Evolutionary conservation across 2,329 filamentous ascomycete genomes (phyloP), one percentile per base, ranked within the genome.

Genomic region (Cercospora sojina): DNA sequence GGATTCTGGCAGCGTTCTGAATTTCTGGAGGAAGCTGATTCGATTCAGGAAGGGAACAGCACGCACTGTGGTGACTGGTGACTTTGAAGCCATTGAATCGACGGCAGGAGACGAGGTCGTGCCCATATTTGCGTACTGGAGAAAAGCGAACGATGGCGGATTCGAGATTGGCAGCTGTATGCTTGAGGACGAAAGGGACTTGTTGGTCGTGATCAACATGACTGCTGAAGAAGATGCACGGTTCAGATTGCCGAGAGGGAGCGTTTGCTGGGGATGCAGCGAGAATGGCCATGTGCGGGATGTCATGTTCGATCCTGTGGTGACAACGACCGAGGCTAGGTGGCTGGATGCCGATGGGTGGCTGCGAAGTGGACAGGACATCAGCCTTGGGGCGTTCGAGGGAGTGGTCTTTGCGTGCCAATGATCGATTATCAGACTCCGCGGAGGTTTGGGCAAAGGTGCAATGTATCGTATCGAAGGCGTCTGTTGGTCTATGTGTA

Each of bases 161-260:
- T 38, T n/a, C 5, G 5, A 38, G 35, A 38, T 7, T n/a, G 35
- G 35, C 35, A 10, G 12, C 31, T 2, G 10, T 32, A n/a, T 38
- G 5, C 5, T 38, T 16, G 13, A 38, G 35, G 35, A 38, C 35
- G 35, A 38, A 3, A 38, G 51, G 41, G 65, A 68, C 55, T 59
- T 73, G 1, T 59, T 73, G 55, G 61, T 73, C 10, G 59, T 73
- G 16, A 51, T 72, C 27, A 72, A 72, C 25, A 53, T 72, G 64
- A 67, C 67, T 7, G 64, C 56, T 7, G 23, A 38, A 3, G 59
- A 66, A 5, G 55, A 55, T 38, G 70, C 71, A 1, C 29, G 25
- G 2, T 69, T 70, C 20, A n/a, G 25, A 13, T 20, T 72, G 56
- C 70, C 70, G 27, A 32, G 16, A 31, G 27, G 5, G 3, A 1